These are phyloP conservation scores for Biancaea sappan DNA, from an alignment of 306 rosid genomes.

Conservation along the genomic window DNA sequence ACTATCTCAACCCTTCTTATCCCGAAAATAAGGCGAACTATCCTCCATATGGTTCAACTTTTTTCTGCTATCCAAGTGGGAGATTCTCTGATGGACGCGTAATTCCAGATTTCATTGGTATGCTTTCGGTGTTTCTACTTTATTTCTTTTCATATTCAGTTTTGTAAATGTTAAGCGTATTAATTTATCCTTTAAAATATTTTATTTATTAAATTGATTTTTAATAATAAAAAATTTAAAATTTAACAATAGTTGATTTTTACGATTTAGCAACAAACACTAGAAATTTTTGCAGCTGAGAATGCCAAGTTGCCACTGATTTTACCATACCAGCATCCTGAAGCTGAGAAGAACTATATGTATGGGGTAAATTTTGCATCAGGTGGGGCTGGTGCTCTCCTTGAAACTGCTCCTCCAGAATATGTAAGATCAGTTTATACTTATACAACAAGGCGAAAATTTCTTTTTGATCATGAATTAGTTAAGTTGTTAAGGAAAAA, in stretches of 20 bases:
- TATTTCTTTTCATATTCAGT: too few relatives aligned
- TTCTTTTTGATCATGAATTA: too few relatives aligned
- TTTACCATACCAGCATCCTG: slow-evolving; percentile 52
- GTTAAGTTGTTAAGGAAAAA: too few relatives aligned
- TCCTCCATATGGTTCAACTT: slow-evolving; percentile 42
- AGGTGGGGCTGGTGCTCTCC: slow-evolving; percentile 60
- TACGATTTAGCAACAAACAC: too few relatives aligned
- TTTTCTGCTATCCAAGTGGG: slow-evolving; percentile 46
- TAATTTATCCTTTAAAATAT: too few relatives aligned
- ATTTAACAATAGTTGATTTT: too few relatives aligned
- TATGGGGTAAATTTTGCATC: slow-evolving; percentile 69
- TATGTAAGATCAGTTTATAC: slow-evolving; percentile 20
- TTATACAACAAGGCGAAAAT: too few relatives aligned
- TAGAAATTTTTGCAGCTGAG: slow-evolving; percentile 42
- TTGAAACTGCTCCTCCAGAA: slow-evolving; percentile 41
- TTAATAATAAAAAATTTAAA: too few relatives aligned
- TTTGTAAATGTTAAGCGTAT: too few relatives aligned
- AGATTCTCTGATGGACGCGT: slow-evolving; percentile 49
- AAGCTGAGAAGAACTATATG: slow-evolving; percentile 6
- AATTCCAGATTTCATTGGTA: slow-evolving; percentile 38
- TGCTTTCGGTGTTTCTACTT: too few relatives aligned
- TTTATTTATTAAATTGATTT: too few relatives aligned
- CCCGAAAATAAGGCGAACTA: slow-evolving; percentile 36
- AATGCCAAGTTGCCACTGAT: slow-evolving; percentile 47
- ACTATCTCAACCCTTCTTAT: slow-evolving; percentile 42